Evolutionary conservation across 1,284 basidiomycete genomes (phyloP).

Genomic region (Phaffia rhodozyma): DNA sequence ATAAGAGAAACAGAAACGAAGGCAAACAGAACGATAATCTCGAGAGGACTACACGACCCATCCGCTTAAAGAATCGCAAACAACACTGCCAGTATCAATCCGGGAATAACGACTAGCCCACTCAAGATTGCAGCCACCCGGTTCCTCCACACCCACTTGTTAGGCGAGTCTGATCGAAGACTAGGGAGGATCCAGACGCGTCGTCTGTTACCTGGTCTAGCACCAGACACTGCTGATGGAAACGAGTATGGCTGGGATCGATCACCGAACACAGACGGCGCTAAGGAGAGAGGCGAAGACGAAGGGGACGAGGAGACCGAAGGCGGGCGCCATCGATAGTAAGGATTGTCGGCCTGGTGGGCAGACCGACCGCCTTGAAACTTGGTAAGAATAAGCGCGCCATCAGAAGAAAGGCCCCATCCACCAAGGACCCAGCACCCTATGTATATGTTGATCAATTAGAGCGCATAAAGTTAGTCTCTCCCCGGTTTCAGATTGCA

Average conservation of each 20-base stretch:
- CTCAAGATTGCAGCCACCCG: slow-evolving; percentile 12
- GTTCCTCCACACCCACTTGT: slow-evolving; percentile 15
- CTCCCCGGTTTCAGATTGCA: too few species aligned
- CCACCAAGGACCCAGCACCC: slow-evolving; percentile 14
- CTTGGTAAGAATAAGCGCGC: slow-evolving; percentile 6
- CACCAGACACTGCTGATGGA: too few species aligned
- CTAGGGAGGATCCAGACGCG: slow-evolving; percentile 9
- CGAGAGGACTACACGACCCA: too few species aligned
- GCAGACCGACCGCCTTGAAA: slow-evolving; percentile 10
- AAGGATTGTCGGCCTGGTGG: neutral
- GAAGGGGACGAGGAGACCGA: slow-evolving; percentile 51
- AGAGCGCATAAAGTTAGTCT: neutral
- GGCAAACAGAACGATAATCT: too few species aligned
- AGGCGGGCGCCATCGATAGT: slow-evolving; percentile 42
- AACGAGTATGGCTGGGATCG: too few species aligned
- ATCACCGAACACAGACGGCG: slow-evolving; percentile 26
- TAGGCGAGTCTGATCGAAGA: slow-evolving; percentile 7
- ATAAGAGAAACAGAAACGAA: too few species aligned
- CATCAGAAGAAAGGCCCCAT: slow-evolving; percentile 17
- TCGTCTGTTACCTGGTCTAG: too few species aligned
- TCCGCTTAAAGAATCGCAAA: slow-evolving; percentile 3
- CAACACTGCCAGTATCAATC: slow-evolving; percentile 5
- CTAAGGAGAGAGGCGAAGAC: slow-evolving; percentile 25
- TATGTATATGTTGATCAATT: neutral
- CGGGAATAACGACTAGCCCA: slow-evolving; percentile 8